Conservation (phyloP, 2,329 filamentous ascomycete species). For the Trichoderma lentiforme region DNA sequence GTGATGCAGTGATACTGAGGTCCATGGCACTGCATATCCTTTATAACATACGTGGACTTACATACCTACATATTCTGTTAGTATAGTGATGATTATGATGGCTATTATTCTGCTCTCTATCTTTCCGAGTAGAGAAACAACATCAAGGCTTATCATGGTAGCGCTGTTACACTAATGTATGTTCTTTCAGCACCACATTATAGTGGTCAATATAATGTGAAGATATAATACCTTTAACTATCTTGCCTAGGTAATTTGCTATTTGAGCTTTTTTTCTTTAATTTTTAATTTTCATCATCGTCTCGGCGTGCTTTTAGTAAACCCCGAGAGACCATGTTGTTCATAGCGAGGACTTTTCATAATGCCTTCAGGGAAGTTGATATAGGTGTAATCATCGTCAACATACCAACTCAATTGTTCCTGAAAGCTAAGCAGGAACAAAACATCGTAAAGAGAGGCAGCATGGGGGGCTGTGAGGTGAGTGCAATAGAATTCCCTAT, state of each 20-base stretch:
- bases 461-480: neutral
- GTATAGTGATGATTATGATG: too few species aligned
- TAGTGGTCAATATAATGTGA: neutral
- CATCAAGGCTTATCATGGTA: too few species aligned
- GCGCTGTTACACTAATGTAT: too few species aligned
- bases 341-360: neutral
- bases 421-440: neutral
- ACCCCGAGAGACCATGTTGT: neutral
- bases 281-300: too few species aligned
- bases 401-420: neutral
- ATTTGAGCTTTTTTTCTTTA: neutral
- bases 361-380: neutral
- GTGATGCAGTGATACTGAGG: neutral
- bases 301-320: too few species aligned
- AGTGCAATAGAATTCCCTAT: neutral
- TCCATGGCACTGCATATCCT: neutral
- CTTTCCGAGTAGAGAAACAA: too few species aligned
- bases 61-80: too few species aligned
- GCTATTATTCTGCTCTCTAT: too few species aligned
- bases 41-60: too few species aligned
- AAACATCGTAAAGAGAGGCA: neutral
- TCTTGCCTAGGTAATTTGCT: neutral
- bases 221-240: neutral
- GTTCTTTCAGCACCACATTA: neutral
- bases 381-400: neutral